Evolutionary conservation across 768 basidiomycete genomes (phyloP), one percentile per base, ranked within the genome.

Genomic region (Dentipellis sp.): DNA sequence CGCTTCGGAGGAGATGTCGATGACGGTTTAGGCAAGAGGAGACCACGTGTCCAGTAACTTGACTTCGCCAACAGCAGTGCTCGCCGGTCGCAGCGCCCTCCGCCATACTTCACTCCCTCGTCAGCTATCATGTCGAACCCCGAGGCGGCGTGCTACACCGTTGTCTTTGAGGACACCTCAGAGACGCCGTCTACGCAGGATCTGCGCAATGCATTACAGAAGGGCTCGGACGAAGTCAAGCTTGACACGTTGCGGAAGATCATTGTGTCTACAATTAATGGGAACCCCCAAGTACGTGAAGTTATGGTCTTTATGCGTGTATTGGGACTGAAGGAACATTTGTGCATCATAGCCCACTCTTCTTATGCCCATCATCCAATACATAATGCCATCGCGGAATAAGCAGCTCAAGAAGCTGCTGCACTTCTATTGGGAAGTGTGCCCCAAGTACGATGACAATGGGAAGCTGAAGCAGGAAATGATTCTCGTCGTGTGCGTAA

Each of bases 381-480:
- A 86, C 73, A 88, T 95, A 59, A 82, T 98, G 78, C 97, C 97
- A 38, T 91, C 89, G 53, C 84, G 86, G 68, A 94, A 90, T 75
- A 98, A 99, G 76, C 84, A 86, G 58, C 82, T 98, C 67, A 98
- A 99, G 84, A 99, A 98, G 75, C 74, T 97, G 60, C 75, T 97
- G 38, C 92, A 93, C 70, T 93, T 92, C 68, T 94, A 94, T 69
- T 94, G 91, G 91, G 91, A 98, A 74, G 88, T 98, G 19, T 98
- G 94, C 72, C 95, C 95, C 9, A 97, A 97, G 71, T 86, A 94
- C 60, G 95, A 98, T 64, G 95, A 98, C 65, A 86, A 82, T 61
- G 95, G 95, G 51, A 98, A 97, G 74, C 73, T 98, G 62, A 97
- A 95, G 79, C 97, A 98, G 73, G 95, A 99, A 75, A 98, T 98